Conservation (phyloP, 2,329 filamentous ascomycete species). For the Paecilomyces fulvus region DNA sequence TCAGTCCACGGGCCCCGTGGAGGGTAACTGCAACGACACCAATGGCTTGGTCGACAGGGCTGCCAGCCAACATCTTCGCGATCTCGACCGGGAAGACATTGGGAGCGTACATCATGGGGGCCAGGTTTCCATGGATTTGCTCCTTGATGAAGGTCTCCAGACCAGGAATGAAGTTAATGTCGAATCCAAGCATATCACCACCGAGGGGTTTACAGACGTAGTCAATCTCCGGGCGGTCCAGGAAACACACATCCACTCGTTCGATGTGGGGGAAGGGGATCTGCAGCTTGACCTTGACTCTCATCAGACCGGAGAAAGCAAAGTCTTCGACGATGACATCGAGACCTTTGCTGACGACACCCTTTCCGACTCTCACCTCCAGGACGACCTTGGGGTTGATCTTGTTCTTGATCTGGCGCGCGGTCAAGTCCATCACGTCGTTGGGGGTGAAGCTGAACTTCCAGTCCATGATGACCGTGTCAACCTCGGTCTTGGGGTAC, state of each 20-base stretch:
- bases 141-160: constrained; percentile 90
- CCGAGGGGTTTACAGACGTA: constrained; percentile 97
- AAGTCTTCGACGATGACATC: constrained; percentile 98
- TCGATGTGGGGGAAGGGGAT: constrained; percentile 94
- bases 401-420: constrained; percentile 84
- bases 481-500: constrained; percentile 90
- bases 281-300: constrained; percentile 94
- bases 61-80: constrained; percentile 94
- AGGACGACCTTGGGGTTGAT: constrained; percentile 95
- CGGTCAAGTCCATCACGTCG: constrained; percentile 83
- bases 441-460: constrained; percentile 99
- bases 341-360: constrained; percentile 91
- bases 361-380: constrained; percentile 90
- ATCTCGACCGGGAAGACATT: constrained; percentile 98
- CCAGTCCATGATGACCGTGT: constrained; percentile 98
- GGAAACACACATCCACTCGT: constrained; percentile 87
- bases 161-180: constrained; percentile 98
- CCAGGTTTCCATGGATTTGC: constrained; percentile 87
- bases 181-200: constrained; percentile 90
- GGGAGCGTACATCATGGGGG: constrained; percentile 95
- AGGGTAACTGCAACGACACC: constrained; percentile 87
- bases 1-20: constrained; percentile 83
- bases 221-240: constrained; percentile 81
- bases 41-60: constrained; percentile 88
- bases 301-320: constrained; percentile 91